Base-by-base conservation (phyloP, 129 eudicot genomes). In the Chrysanthemum makinoi region DNA sequence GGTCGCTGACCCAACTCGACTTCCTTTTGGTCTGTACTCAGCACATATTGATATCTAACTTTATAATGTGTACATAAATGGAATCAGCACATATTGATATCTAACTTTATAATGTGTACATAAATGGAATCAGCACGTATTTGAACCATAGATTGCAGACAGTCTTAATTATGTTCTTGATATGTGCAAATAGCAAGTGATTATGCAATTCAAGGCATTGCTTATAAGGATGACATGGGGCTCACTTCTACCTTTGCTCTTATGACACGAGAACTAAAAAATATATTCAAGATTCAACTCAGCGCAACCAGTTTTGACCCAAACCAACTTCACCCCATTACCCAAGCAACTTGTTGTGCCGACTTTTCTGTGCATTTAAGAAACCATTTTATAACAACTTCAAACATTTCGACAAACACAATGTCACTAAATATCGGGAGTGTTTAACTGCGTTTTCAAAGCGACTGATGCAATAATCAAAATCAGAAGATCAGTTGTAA, bases 161-260 rank as follows among this genome's bases (percentile, higher is more conserved):
- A 0, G 17, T 51, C 17, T n/a, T 13, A 51, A 7, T 51, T 13
- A 3, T 51, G 56, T 51, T 51, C 56, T 51, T 51, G 56, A 51
- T 52, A 52, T 52, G 57, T 52, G 16, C 57, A 44, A 39, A 7
- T 39, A 39, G 46, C 1, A 6, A 7, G 10, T 7, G 46, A 39
- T 39, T 39, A 6, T 39, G n/a, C n/a, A 10, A 35, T 35, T 35
- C 6, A 6, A 0, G 44, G 43, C 7, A 35, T 35, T 6, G 44
- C 44, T 35, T 0, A 35, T 9, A 8, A 6, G 9, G 44, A 35
- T 5, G 44, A 5, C 44, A 35, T n/a, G 1, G 44, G 44, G 44
- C 44, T 33, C 43, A 33, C 1, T 33, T 33, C 43, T 6, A n/a
- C 97, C 97, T 33, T 33, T 33, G 43, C 1, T 33, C 43, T 33